Percentiles rank a stretch among this genome's conserved stretches.
Conservation (phyloP, 2,329 filamentous ascomycete genomes). For the Clonostachys rosea region DNA sequence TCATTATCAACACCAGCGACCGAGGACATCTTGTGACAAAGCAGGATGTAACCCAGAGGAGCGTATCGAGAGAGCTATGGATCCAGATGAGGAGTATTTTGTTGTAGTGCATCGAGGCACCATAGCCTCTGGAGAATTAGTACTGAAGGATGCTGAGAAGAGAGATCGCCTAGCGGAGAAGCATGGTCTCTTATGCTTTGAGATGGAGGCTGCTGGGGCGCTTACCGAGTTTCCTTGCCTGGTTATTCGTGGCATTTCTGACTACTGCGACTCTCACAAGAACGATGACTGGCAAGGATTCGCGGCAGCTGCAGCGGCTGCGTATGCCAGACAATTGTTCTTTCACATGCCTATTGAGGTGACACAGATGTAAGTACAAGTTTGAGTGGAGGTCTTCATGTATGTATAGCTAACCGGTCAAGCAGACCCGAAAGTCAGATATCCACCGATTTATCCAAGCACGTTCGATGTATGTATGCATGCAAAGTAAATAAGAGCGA, state of each 20-base stretch:
- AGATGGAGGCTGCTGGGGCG: constrained; percentile 6
- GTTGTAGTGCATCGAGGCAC: constrained; percentile 9
- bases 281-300: constrained; percentile 24
- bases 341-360: not conserved
- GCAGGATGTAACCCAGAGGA: constrained; percentile 2
- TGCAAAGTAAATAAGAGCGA: no score
- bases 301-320: constrained; percentile 22
- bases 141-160: constrained; percentile 6
- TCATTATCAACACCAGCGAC: constrained; percentile 3
- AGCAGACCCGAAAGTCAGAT: no score
- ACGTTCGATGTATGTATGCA: no score
- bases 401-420: no score
- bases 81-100: constrained; percentile 3
- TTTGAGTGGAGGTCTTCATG: no score
- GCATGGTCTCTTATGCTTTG: constrained; percentile 19
- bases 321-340: constrained; percentile 5
- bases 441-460: no score
- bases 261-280: constrained; percentile 29
- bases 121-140: constrained; percentile 8
- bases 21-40: constrained; percentile 4
- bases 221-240: constrained; percentile 17
- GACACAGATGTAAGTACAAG: not conserved
- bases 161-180: constrained; percentile 6
- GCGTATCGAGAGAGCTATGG: constrained; percentile 3
- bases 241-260: constrained; percentile 25